Conservation (phyloP, 1,139 yeast species). For the Sporopachydermia cereana region DNA sequence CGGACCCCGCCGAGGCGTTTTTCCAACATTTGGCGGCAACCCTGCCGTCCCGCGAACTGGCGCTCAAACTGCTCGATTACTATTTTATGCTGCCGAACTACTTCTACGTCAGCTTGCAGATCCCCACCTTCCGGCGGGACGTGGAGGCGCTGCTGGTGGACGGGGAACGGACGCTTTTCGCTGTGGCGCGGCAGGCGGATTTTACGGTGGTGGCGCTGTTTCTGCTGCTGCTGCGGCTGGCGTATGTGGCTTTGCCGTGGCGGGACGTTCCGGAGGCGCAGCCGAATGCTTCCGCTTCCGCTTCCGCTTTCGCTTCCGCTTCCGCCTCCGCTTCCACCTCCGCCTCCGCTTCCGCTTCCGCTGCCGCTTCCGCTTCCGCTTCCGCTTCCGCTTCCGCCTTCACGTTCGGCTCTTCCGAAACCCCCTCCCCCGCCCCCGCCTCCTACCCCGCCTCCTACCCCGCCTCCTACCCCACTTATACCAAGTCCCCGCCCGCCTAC, state of each 20-base stretch:
- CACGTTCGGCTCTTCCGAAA: too few species aligned
- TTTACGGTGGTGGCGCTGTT: background rate
- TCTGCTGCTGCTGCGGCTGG: background rate
- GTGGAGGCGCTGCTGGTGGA: background rate
- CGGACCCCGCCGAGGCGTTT: background rate
- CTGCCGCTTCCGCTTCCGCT: too few species aligned
- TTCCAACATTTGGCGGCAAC: background rate
- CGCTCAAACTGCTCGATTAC: background rate
- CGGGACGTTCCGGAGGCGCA: background rate
- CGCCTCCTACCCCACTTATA: too few species aligned
- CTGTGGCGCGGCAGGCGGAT: background rate
- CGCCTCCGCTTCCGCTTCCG: too few species aligned
- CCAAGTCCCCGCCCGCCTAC: too few species aligned
- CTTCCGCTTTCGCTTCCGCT: too few species aligned
- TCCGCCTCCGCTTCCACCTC: too few species aligned
- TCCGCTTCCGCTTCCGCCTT: too few species aligned
- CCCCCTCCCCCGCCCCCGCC: too few species aligned
- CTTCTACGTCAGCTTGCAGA: background rate
- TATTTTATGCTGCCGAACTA: background rate
- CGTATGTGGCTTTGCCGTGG: constrained; percentile 2
- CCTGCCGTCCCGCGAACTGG: background rate
- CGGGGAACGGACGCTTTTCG: background rate
- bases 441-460: too few species aligned
- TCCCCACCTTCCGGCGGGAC: background rate
- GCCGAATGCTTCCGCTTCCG: too few species aligned